phyloP scores from a whole-genome alignment of 1,284 basidiomycete species.

The Papiliotrema fonsecae region DNA sequence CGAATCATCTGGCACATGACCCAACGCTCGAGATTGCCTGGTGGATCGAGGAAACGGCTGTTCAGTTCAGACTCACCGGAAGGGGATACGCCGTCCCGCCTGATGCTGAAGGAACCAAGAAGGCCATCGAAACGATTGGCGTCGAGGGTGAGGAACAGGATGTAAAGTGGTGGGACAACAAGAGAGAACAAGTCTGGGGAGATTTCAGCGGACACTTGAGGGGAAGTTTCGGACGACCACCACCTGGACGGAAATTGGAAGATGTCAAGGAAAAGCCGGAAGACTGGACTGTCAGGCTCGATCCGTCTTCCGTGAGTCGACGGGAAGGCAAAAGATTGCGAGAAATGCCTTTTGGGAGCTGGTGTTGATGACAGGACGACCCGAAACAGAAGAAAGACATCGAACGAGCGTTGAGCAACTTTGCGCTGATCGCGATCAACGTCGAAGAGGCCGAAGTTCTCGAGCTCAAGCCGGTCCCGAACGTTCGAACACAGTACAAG shows the following conservation, averaged over 20 bases:
- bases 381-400: constrained; percentile 28
- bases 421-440: constrained; percentile 39
- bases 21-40: constrained; percentile 37
- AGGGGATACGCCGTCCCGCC: constrained; percentile 30
- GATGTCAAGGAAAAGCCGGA: constrained; percentile 25
- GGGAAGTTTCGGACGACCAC: constrained; percentile 42
- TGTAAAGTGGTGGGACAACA: constrained; percentile 35
- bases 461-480: constrained; percentile 41
- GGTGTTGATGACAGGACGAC: constrained; percentile 19
- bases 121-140: constrained; percentile 7
- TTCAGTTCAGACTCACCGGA: constrained; percentile 44
- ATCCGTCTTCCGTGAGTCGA: constrained; percentile 25
- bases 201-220: constrained; percentile 38
- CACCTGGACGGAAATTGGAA: constrained; percentile 33
- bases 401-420: constrained; percentile 31
- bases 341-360: neutral
- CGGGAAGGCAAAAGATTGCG: neutral
- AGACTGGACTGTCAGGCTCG: constrained; percentile 30
- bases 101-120: constrained; percentile 7
- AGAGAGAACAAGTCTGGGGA: constrained; percentile 33
- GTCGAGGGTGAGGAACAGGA: constrained; percentile 14
- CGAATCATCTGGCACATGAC: constrained; percentile 29
- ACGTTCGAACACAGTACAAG: constrained; percentile 33
- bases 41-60: constrained; percentile 34
- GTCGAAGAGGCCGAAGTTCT: constrained; percentile 37